Percentiles rank a stretch among this genome's conserved stretches.
Conservation (phyloP, 805 yeast species). For the Yarrowia alimentaria region DNA sequence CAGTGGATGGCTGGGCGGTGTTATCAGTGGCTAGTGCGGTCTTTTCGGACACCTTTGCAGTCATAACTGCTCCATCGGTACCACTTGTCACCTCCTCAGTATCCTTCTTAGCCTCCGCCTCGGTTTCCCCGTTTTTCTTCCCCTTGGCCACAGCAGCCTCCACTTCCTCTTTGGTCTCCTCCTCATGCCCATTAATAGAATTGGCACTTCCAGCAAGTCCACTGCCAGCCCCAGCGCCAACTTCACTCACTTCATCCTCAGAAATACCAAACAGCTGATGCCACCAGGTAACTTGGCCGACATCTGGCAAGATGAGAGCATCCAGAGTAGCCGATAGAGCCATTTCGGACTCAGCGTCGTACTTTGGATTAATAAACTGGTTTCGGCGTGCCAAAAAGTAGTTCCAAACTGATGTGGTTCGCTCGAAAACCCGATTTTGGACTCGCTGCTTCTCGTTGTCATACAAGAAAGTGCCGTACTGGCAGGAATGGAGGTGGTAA, state of each 20-base stretch:
- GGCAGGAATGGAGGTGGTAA: slow-evolving; percentile 90
- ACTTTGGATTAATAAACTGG: slow-evolving; percentile 64
- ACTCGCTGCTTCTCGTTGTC: slow-evolving; percentile 67
- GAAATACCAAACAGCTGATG: slow-evolving; percentile 65
- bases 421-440: slow-evolving; percentile 43
- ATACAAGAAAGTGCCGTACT: slow-evolving; percentile 85
- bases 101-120: too few relatives aligned
- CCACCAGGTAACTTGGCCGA: slow-evolving; percentile 79
- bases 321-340: slow-evolving; percentile 37
- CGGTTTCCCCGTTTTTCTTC: too few relatives aligned
- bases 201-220: background rate
- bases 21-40: too few relatives aligned
- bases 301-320: slow-evolving; percentile 56
- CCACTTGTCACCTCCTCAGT: too few relatives aligned
- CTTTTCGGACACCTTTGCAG: too few relatives aligned
- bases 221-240: background rate
- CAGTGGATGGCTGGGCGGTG: too few relatives aligned
- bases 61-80: too few relatives aligned
- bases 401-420: slow-evolving; percentile 87
- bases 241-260: background rate
- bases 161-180: too few relatives aligned
- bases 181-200: too few relatives aligned
- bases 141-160: too few relatives aligned
- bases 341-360: slow-evolving; percentile 37
- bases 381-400: slow-evolving; percentile 72